These are phyloP conservation scores for Fusarium sp. DNA, from an alignment of 2,329 filamentous ascomycete genomes.

Conservation along the genomic window DNA sequence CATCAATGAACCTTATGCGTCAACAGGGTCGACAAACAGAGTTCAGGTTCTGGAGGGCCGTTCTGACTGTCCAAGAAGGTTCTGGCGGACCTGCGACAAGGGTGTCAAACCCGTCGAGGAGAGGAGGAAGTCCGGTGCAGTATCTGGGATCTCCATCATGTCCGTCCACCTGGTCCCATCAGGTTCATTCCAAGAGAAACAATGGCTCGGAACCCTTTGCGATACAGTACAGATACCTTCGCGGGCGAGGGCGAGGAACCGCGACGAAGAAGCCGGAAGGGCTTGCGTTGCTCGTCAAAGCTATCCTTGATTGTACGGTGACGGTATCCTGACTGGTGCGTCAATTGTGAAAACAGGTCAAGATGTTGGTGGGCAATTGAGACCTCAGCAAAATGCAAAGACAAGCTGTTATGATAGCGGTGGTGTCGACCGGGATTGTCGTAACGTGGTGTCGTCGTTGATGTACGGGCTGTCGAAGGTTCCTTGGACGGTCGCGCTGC, in stretches of 20 bases:
- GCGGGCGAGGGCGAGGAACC: too few species aligned
- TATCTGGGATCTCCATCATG: neutral
- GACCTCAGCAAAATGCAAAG: neutral
- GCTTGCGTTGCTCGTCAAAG: neutral
- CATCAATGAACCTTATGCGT: neutral
- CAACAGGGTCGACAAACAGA: neutral
- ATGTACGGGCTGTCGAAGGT: neutral
- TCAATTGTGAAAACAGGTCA: too few species aligned
- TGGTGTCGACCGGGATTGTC: neutral
- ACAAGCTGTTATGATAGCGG: too few species aligned
- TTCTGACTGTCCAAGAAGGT: neutral
- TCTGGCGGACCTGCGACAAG: neutral
- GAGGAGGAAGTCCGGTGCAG: neutral
- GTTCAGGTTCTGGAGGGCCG: neutral
- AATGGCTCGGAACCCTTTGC: too few species aligned
- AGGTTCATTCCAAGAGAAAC: neutral
- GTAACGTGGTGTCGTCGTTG: neutral
- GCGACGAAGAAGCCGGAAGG: neutral
- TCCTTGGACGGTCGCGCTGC: neutral
- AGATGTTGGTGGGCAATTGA: neutral
- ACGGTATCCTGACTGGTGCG: neutral
- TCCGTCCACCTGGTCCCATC: neutral
- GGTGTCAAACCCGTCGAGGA: neutral
- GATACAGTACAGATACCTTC: neutral
- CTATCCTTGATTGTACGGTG: fast-evolving